Percentiles rank a stretch among this genome's conserved stretches.
Evolutionary conservation across 2,329 filamentous ascomycete genomes (phyloP).

Genomic region (Drechslerella dactyloides): DNA sequence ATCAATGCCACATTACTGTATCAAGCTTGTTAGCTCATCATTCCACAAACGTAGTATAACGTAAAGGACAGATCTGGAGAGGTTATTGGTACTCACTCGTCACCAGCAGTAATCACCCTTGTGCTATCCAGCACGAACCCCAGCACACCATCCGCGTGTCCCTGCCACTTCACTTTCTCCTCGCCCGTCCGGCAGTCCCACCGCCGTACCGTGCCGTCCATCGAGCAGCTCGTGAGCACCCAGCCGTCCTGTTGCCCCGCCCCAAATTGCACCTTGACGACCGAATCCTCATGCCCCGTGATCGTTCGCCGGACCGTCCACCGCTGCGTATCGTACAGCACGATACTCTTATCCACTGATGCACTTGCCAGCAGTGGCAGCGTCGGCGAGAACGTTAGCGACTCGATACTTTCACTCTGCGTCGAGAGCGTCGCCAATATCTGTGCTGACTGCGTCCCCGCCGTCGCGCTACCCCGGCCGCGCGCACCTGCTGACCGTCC

Average conservation of each 20-base stretch:
- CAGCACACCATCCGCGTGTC: constrained; percentile 69
- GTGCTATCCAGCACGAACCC: constrained; percentile 34
- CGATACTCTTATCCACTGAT: constrained; percentile 78
- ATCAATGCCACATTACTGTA: constrained; percentile 40
- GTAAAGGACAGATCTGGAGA: neutral
- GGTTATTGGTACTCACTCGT: constrained; percentile 40
- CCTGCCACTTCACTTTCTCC: constrained; percentile 83
- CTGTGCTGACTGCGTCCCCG: constrained; percentile 64
- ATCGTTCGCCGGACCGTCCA: constrained; percentile 83
- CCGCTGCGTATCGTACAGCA: constrained; percentile 83
- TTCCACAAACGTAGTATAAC: constrained; percentile 17
- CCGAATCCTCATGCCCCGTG: constrained; percentile 82
- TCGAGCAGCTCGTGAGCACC: constrained; percentile 84
- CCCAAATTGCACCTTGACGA: constrained; percentile 92
- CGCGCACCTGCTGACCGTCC: constrained; percentile 57
- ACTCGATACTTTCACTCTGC: constrained; percentile 80
- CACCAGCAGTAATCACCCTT: constrained; percentile 34
- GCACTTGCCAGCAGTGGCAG: constrained; percentile 68
- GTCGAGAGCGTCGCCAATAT: constrained; percentile 84
- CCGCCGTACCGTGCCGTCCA: constrained; percentile 86
- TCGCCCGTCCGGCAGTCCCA: constrained; percentile 82
- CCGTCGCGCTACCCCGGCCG: constrained; percentile 58
- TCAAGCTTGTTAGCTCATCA: neutral
- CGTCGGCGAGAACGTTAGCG: constrained; percentile 68
- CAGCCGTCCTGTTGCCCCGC: constrained; percentile 64